Evolutionary conservation across 805 yeast species (phyloP), one percentile per base, ranked within the genome.

Genomic region (Candida yuanshanica): DNA sequence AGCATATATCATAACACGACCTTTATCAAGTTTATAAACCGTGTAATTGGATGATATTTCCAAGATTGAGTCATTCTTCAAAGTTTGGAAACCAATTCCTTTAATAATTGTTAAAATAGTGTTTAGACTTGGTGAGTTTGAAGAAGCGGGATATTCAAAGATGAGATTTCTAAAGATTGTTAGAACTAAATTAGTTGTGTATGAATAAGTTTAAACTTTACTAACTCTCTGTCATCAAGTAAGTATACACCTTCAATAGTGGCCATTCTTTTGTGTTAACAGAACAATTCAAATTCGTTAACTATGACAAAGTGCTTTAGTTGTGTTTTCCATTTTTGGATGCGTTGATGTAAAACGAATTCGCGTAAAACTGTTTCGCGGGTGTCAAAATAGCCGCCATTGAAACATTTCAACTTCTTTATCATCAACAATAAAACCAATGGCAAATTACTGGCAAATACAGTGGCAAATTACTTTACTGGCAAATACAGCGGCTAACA

Each of bases 211-310:
- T 29, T 16, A 6, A 6, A n/a, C n/a, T n/a, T 4, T 10, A 55
- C 65, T 22, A 47, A 65, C 68, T 67, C 69, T 44, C 59, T 63
- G 36, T 60, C 59, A 50, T 68, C 73, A 21, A 68, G 56, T 8
- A 68, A 59, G 43, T 65, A 68, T 17, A 68, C 49, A 20, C 70
- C 71, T 39, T 60, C 66, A 38, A 66, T 59, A 12, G 61, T 46
- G 47, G 63, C 53, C 65, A 62, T 62, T 27, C 36, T 39, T 20
- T 18, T 38, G 12, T 16, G 36, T n/a, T n/a, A 27, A 27, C 31
- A 27, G 31, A 27, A 6, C 31, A n/a, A 27, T 27, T 27, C 18
- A 27, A 18, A 11, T 8, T 7, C 31, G 7, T 4, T n/a, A 13
- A 14, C 31, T 7, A 12, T 27, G 4, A 14, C 17, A 27, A 13